Percentiles rank a stretch among this genome's conserved stretches.
phyloP scores from a whole-genome alignment of 345 rosid species.

The Linum lewisii region DNA sequence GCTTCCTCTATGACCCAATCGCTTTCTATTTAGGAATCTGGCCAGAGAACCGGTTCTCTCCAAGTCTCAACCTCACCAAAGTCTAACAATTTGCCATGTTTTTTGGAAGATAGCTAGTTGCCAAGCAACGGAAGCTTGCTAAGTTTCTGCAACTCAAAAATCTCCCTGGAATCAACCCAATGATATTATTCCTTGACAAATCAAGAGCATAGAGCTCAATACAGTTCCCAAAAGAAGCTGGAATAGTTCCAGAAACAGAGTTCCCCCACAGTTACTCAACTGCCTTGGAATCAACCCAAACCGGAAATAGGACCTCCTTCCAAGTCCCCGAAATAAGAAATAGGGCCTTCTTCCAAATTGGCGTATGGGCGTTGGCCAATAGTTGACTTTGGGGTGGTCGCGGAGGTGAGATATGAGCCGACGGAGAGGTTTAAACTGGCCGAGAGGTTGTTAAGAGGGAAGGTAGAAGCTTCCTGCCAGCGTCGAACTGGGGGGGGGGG shows the following conservation, averaged over 20 bases:
- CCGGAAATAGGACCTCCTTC: too few relatives aligned
- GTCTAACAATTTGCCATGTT: constrained; percentile 72
- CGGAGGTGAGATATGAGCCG: too few relatives aligned
- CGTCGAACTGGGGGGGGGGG: too few relatives aligned
- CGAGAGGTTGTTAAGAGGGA: too few relatives aligned
- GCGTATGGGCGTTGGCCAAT: too few relatives aligned
- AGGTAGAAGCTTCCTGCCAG: too few relatives aligned
- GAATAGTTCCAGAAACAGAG: constrained; percentile 69
- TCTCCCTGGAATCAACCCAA: constrained; percentile 77
- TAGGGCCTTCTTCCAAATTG: too few relatives aligned
- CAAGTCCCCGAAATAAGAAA: too few relatives aligned
- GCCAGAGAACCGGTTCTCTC: constrained; percentile 60
- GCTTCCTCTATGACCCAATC: too few relatives aligned
- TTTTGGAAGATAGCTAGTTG: constrained; percentile 57
- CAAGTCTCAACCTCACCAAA: constrained; percentile 65
- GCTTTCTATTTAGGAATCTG: constrained; percentile 52
- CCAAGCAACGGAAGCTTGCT: constrained; percentile 88
- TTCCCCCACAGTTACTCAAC: constrained; percentile 55
- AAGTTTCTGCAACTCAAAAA: constrained; percentile 66
- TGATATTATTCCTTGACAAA: constrained; percentile 80
- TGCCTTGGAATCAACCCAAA: too few relatives aligned
- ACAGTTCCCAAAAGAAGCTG: constrained; percentile 80
- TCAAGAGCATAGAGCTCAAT: constrained; percentile 65
- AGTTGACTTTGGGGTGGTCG: too few relatives aligned
- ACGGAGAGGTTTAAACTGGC: too few relatives aligned